Conservation (phyloP, 768 basidiomycete genomes). For the Exidia glandulosa region DNA sequence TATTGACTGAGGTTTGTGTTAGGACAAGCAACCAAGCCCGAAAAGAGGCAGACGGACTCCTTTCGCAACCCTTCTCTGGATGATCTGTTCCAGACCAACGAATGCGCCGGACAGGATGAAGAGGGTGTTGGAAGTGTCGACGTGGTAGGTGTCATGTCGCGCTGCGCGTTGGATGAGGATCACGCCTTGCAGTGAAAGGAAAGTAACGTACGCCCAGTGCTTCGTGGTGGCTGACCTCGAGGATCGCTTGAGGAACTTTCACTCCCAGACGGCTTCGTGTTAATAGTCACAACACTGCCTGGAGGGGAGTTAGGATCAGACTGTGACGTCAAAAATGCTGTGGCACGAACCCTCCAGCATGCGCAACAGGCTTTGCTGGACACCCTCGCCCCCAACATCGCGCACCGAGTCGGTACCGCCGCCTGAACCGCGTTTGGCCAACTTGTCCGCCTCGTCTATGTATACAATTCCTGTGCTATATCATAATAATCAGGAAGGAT, state of each 20-base stretch:
- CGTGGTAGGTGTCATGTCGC: constrained; percentile 56
- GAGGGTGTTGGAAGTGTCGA: constrained; percentile 86
- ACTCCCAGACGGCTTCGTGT: constrained; percentile 42
- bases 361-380: constrained; percentile 83
- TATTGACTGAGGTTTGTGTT: constrained; percentile 53
- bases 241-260: constrained; percentile 34
- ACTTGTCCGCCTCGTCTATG: constrained; percentile 94
- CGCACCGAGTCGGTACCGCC: constrained; percentile 35
- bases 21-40: constrained; percentile 1
- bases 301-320: not conserved
- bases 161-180: constrained; percentile 20
- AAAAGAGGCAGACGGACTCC: constrained; percentile 44
- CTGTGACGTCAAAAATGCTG: not conserved
- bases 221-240: constrained; percentile 39
- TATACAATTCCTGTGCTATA: constrained; percentile 87
- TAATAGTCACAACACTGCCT: constrained; percentile 59
- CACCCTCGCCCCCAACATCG: constrained; percentile 93
- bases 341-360: constrained; percentile 74
- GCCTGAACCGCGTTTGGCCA: constrained; percentile 35
- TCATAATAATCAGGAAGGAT: constrained; percentile 1
- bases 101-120: constrained; percentile 94
- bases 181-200: not conserved
- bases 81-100: constrained; percentile 76
- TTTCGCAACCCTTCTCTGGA: constrained; percentile 70
- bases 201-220: constrained; percentile 15